Conservation (phyloP, 192 early-diverging fungal genomes). For the Phlyctochytrium planicorne region DNA sequence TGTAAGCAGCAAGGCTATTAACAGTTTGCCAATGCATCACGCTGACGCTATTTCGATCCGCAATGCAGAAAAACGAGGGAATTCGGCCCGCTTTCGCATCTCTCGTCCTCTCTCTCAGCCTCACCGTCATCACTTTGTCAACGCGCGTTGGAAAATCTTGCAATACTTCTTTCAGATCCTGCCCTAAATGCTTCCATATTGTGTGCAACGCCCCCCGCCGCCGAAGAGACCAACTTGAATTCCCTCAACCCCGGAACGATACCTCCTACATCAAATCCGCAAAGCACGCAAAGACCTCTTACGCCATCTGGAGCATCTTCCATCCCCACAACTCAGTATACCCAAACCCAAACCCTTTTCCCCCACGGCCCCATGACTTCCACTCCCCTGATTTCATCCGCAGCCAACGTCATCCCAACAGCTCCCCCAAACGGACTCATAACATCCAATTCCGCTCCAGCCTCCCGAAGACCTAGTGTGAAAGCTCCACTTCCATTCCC, state of each 20-base stretch:
- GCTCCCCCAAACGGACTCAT: background rate
- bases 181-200: background rate
- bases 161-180: background rate
- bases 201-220: background rate
- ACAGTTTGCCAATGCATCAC: no score
- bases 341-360: background rate
- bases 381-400: background rate
- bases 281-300: no score
- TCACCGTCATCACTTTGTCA: background rate
- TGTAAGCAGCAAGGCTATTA: background rate
- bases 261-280: no score
- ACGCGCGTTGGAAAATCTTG: background rate
- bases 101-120: background rate
- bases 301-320: background rate
- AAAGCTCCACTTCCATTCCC: background rate
- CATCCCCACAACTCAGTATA: background rate
- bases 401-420: background rate
- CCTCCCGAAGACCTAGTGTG: background rate
- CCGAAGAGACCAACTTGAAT: background rate
- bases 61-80: background rate
- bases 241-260: no score
- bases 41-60: no score
- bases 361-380: background rate
- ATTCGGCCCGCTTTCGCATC: background rate
- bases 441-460: background rate